Base-by-base conservation (phyloP, 208 protist species). In the Trypanosoma vivax region DNA sequence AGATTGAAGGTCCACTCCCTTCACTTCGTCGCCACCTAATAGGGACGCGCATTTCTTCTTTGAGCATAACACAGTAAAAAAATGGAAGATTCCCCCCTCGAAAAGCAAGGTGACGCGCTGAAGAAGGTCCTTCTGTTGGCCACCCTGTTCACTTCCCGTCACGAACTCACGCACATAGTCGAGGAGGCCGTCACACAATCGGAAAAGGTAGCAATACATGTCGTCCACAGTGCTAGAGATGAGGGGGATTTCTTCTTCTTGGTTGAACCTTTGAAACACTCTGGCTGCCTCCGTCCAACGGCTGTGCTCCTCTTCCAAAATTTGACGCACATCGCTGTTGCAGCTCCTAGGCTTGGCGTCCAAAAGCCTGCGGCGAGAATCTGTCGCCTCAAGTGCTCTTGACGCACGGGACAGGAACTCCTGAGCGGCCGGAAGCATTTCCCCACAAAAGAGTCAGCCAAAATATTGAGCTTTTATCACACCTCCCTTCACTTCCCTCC, bases 201-300 rank as follows among this genome's bases (percentile, higher is more conserved):
- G 43, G 2, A 37, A 7, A 2, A 89, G 41, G 34, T 65, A 70
- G 13, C 33, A 28, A 1, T 29, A 25, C 0, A 67, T 65, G 41
- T 88, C 70, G 10, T 34, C 47, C 4, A 71, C 67, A n/a, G 81
- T 65, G 49, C 79, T 75, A 3, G 76, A 66, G 47, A 90, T 53
- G 16, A 93, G 52, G 9, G 60, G 64, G 14, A 76, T 33, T 53
- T 86, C 76, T 52, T 90, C 70, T 7, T 55, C 31, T 4, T 59
- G 51, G 1, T 73, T 67, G n/a, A 87, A 68, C 14, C 82, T 66
- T 72, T 73, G 85, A 35, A 88, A 80, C 3, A 83, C 45, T 40
- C 65, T 75, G 5, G 69, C 70, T 1, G 85, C 41, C 52, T 93
- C 77, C 21, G 73, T 62, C 86, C 86, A 93, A 30, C 81, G 58